Evolutionary conservation across 345 rosid genomes (phyloP), one percentile per base, ranked within the genome.

Genomic region (Reutealis trisperma): DNA sequence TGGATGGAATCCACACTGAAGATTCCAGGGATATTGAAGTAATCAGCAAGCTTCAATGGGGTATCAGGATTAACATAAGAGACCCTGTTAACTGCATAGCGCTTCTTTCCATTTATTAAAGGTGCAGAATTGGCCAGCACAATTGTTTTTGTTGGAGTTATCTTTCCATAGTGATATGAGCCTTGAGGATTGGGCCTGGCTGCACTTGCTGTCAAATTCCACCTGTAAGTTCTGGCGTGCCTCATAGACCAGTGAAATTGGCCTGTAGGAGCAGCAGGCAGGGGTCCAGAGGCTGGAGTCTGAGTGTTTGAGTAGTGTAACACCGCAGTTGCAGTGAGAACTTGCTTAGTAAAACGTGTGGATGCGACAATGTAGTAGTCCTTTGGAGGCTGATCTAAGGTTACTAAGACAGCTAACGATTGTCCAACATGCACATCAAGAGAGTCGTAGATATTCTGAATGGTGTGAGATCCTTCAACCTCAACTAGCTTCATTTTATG

Each of bases 171-270:
- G 68, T 94, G 98, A 83, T 34, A 94, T 0, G 98, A 94, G 13
- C 98, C 98, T 80, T 94, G 97, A 72, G 98, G 98, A 77, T 94
- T 94, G n/a, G 97, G 97, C 78, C 98, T 91, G 25, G 98, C 97
- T 70, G 97, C 97, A 82, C 85, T 94, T 61, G 97, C 91, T 6
- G 97, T 94, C 82, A 94, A 86, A 81, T 94, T 94, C 97, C 97
- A 89, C 87, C 92, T 89, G 87, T 77, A 88, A 34, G 94, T 88
- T 84, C 97, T 84, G 10, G 97, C 97, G 86, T 94, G 98, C 83
- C 83, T 77, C 97, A 93, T 86, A 58, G 98, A 94, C 92, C 97
- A 88, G 60, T 85, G 86, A 22, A 79, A 67, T 76, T 80, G 85
- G 25, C 72, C 78, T 8, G 83, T 70, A 0, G 97, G 97, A 80